Evolutionary conservation across 2,329 filamentous ascomycete species (phyloP), one percentile per base, ranked within the genome.

Genomic region (Scytalidium lignicola): DNA sequence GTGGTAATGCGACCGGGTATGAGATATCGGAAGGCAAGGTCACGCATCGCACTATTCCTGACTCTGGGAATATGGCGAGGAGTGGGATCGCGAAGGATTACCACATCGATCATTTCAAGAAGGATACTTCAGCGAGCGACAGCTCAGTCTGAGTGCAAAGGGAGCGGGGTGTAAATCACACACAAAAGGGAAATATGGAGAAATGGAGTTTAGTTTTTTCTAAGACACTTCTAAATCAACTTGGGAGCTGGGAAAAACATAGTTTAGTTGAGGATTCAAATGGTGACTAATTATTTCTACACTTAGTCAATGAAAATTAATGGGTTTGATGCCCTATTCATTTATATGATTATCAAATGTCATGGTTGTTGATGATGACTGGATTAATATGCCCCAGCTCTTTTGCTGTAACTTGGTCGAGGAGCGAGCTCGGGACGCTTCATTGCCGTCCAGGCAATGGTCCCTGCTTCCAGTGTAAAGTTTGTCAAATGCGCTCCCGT

Each of bases 401-500:
- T 62, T 47, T 54, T 48, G 40, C 46, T 59, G 37, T 60, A 65
- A 23, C 45, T 54, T 21, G 62, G 62, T 17, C 32, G 54, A 3
- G 53, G 54, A 41, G 55, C 55, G 50, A 58, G 48, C 10, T 32
- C 45, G 19, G 62, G 62, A 2, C 47, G 48, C 3, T 58, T 44
- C 46, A 61, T 47, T 7, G 56, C 53, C 2, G 61, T 65, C 48
- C 50, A 54, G 3, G 56, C 55, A 2, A 59, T 55, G 5, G 51
- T 56, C 1, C 57, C 59, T 37, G 56, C 51, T 32, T 52, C 43
- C 8, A 65, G 41, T 0, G 49, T 55, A 44, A 64, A 63, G 41
- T 59, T 47, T 10, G 58, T 54, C 42, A 65, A 46, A 17, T 56
- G 49, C 12, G 61, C 62, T 17, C 62, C 62, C 2, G 40, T 51